Evolutionary conservation across 116 monocot genomes (phyloP), one percentile per base, ranked within the genome.

Genomic region (Cymodocea nodosa): DNA sequence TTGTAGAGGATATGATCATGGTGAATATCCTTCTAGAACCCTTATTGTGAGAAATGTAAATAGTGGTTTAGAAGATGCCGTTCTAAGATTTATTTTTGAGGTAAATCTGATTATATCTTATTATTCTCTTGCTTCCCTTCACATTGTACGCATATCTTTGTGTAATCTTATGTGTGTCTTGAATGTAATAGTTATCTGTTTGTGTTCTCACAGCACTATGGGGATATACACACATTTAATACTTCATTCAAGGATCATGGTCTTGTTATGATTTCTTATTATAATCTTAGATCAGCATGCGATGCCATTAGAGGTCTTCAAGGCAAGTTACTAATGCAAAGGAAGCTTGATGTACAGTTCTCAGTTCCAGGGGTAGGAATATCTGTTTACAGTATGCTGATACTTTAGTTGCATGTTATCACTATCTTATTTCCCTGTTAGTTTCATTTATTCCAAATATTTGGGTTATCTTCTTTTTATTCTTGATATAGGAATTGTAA

Each of bases 201-300:
- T 37, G 20, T n/a, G 15, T 39, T 62, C 15, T 75, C 44, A 35
- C 75, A 94, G 94, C 77, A 78, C 84, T 84, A 78, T 75, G 94
- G 94, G 13, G 94, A 86, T 48, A 77, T 94, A 56, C 78, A 74
- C 18, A 74, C 51, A 18, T 82, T 94, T 48, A 76, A 84, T 66
- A 84, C 89, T 17, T 69, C 82, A 25, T 80, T 76, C 78, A 94
- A 89, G 70, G 75, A 82, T 77, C 86, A 66, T 60, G 89, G 94
- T 25, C 82, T 84, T 79, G 77, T 94, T 66, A 76, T 89, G 74
- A 79, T 94, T 37, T 86, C 89, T 56, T 94, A 94, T 71, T 89
- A 94, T 72, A 89, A 94, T 52, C 78, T 89, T 78, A 75, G 94
- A 60, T 75, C 94, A 69, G 86, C 94, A 51, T 69, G 70, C 35